Conservation (phyloP, 805 yeast genomes). For the Blastobotrys chiropterorum region DNA sequence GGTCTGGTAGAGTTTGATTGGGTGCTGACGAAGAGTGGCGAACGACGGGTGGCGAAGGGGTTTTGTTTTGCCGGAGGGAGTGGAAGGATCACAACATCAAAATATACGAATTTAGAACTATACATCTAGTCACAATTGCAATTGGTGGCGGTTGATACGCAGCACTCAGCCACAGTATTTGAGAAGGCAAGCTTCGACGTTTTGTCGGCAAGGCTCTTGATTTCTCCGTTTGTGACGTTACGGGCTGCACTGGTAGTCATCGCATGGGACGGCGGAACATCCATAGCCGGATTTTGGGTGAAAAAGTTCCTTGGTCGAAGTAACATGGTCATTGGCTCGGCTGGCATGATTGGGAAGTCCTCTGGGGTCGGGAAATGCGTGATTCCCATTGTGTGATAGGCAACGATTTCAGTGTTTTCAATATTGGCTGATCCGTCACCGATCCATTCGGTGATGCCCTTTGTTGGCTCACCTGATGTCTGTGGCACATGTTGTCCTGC, state of each 20-base stretch:
- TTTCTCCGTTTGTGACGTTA: not conserved
- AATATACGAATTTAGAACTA: too few species aligned
- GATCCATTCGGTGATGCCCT: slow-evolving; percentile 27
- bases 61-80: too few species aligned
- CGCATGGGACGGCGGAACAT: slow-evolving; percentile 53
- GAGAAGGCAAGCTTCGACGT: slow-evolving; percentile 1
- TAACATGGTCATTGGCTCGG: slow-evolving; percentile 69
- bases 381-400: slow-evolving; percentile 79
- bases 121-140: too few species aligned
- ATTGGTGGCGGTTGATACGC: not conserved
- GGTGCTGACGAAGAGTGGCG: too few species aligned
- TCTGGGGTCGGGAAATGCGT: slow-evolving; percentile 87
- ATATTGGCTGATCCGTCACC: slow-evolving; percentile 28
- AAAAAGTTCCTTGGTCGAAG: slow-evolving; percentile 77
- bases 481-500: slow-evolving; percentile 47
- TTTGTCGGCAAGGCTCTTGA: not conserved
- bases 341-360: slow-evolving; percentile 87
- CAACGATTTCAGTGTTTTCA: slow-evolving; percentile 58
- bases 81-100: too few species aligned
- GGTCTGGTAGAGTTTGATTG: too few species aligned
- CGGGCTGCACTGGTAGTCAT: slow-evolving; percentile 3
- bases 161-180: not conserved
- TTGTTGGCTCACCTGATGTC: slow-evolving; percentile 29
- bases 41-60: too few species aligned
- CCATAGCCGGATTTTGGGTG: slow-evolving; percentile 70